phyloP scores from a whole-genome alignment of 139 green algal genomes.

The Micromonas pusilla region DNA sequence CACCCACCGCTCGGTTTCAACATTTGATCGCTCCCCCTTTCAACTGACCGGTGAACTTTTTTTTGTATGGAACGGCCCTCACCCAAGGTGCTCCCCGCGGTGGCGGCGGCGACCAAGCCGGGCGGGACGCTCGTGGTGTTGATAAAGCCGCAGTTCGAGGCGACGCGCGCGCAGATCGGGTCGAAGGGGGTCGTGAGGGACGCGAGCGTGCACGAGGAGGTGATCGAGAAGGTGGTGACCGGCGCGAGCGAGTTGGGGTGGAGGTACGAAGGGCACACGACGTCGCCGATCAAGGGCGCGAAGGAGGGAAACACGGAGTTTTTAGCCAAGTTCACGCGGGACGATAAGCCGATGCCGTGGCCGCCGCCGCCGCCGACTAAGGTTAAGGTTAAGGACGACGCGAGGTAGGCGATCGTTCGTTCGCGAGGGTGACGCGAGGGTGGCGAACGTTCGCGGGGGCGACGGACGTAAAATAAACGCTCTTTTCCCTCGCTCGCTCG shows the following conservation, averaged over 20 bases:
- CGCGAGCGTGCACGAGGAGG: slow-evolving; percentile 23
- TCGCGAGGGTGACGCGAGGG: background rate
- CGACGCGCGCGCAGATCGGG: slow-evolving; percentile 59
- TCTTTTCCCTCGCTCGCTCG: background rate
- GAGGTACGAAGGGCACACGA: background rate
- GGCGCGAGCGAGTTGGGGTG: slow-evolving; percentile 6
- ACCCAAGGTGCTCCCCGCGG: slow-evolving; percentile 55
- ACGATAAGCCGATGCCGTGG: background rate
- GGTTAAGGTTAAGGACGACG: background rate
- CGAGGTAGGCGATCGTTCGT: background rate
- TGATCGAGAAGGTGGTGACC: slow-evolving; percentile 23
- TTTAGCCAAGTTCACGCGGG: slow-evolving; percentile 7
- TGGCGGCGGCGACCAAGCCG: slow-evolving; percentile 48
- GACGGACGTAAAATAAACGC: background rate
- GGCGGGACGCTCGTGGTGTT: slow-evolving; percentile 68
- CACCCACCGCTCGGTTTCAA: no score
- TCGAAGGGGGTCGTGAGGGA: slow-evolving; percentile 74
- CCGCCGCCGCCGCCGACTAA: background rate
- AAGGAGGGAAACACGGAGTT: slow-evolving; percentile 28
- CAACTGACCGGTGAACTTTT: no score
- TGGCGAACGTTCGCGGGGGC: background rate
- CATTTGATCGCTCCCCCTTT: no score
- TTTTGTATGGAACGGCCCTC: no score
- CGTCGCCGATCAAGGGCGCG: slow-evolving; percentile 24
- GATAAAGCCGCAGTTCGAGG: slow-evolving; percentile 98